Conservation (phyloP, 176 grass and related monocot genomes). For the Oryza punctata region DNA sequence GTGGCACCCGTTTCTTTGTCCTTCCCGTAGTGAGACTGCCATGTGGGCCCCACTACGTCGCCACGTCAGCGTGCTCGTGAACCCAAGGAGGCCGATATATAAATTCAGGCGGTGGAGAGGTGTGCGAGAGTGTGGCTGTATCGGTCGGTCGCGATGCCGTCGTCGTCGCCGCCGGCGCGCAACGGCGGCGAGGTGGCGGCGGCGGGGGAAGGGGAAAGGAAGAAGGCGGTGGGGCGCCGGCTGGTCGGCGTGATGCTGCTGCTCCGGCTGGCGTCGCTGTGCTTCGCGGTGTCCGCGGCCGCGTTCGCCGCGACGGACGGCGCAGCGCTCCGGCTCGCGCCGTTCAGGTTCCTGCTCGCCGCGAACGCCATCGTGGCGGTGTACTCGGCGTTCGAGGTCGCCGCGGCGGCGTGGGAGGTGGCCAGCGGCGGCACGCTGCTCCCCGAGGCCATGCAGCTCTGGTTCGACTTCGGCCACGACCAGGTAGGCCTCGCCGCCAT, state of each 20-base stretch:
- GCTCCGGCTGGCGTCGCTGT: conserved; percentile 30
- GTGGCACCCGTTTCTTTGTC: neutral
- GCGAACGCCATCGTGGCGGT: conserved; percentile 71
- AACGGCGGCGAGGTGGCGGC: conserved; percentile 42
- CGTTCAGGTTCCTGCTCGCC: conserved; percentile 68
- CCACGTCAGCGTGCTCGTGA: conserved; percentile 48
- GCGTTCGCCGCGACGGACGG: conserved; percentile 18
- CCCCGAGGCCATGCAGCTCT: conserved; percentile 73
- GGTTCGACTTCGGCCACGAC: conserved; percentile 95
- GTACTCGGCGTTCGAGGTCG: conserved; percentile 73
- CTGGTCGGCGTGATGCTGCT: conserved; percentile 8
- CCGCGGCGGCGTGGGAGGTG: conserved; percentile 63
- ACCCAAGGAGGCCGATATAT: neutral
- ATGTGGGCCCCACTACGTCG: neutral
- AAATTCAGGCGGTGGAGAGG: neutral
- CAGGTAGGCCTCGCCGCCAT: conserved; percentile 45
- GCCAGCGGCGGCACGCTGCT: conserved; percentile 56
- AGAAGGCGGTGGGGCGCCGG: neutral
- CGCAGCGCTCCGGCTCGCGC: conserved; percentile 23
- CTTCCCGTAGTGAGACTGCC: neutral
- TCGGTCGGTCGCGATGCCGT: neutral
- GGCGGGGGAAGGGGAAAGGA: neutral
- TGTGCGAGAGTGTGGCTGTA: too few species aligned
- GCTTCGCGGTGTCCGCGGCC: conserved; percentile 27
- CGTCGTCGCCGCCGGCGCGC: conserved; percentile 20